These are phyloP conservation scores for Austroboletus festivus DNA, from an alignment of 768 basidiomycete species.

Conservation along the genomic window DNA sequence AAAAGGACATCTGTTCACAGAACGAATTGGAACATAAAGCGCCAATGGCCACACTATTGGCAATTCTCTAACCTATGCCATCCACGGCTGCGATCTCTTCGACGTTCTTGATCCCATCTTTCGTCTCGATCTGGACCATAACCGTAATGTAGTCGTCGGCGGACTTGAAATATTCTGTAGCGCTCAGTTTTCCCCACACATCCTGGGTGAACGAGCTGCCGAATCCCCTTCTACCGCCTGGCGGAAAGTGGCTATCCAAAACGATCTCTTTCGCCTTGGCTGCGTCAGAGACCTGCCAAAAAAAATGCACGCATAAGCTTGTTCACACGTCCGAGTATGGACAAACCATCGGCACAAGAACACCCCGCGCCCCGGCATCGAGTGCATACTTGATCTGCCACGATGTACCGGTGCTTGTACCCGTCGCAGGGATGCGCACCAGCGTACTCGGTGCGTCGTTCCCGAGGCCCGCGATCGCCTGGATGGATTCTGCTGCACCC, in stretches of 20 bases:
- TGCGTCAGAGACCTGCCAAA: constrained; percentile 47
- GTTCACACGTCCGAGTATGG: not conserved
- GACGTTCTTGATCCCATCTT: constrained; percentile 56
- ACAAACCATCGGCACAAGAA: constrained; percentile 66
- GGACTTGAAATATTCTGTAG: constrained; percentile 47
- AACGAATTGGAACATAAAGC: too few relatives aligned
- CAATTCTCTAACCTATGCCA: constrained; percentile 53
- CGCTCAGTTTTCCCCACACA: constrained; percentile 48
- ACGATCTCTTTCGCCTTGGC: constrained; percentile 57
- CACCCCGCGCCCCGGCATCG: constrained; percentile 63
- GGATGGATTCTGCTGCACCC: constrained; percentile 52
- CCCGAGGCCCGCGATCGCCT: constrained; percentile 49
- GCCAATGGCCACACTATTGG: too few relatives aligned
- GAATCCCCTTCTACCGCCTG: constrained; percentile 58
- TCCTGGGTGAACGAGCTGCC: constrained; percentile 62
- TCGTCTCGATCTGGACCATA: constrained; percentile 68
- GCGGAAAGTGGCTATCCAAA: constrained; percentile 59
- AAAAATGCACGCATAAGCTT: not conserved
- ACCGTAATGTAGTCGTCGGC: constrained; percentile 57
- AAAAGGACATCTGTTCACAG: constrained; percentile 54
- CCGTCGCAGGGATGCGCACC: constrained; percentile 65
- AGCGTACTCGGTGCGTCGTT: constrained; percentile 48
- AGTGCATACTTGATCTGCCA: constrained; percentile 75
- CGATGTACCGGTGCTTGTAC: constrained; percentile 48
- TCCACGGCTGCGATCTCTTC: constrained; percentile 58